Evolutionary conservation across 2,329 filamentous ascomycete genomes (phyloP).

Genomic region (Colletotrichum spaethianum): DNA sequence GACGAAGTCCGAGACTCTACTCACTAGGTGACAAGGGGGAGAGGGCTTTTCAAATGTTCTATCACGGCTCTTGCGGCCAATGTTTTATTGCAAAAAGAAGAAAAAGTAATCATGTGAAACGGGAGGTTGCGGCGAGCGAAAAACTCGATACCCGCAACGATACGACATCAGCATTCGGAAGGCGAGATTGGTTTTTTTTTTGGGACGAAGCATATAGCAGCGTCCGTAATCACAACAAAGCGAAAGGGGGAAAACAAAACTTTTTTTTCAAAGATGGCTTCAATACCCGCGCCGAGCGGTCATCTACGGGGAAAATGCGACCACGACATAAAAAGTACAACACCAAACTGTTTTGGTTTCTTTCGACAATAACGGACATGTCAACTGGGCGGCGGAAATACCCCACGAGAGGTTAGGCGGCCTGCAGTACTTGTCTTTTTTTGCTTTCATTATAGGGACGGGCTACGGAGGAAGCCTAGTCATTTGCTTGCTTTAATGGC

Average conservation of each 20-base stretch:
- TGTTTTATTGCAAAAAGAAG: conserved; percentile 14
- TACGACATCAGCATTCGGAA: conserved; percentile 42
- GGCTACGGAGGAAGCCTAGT: conserved; percentile 4
- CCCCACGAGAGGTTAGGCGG: conserved; percentile 31
- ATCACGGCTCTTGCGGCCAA: conserved; percentile 19
- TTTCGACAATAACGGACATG: conserved; percentile 27
- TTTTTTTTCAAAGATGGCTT: conserved; percentile 25
- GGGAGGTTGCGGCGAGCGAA: conserved; percentile 36
- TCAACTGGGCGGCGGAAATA: conserved; percentile 35
- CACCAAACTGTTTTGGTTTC: conserved; percentile 17
- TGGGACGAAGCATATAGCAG: conserved; percentile 34
- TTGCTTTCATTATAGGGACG: not conserved
- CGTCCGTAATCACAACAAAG: conserved; percentile 35
- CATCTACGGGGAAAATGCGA: conserved; percentile 40
- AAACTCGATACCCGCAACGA: conserved; percentile 42
- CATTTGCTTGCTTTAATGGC: conserved; percentile 23
- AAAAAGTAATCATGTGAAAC: conserved; percentile 27
- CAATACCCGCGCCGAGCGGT: conserved; percentile 35
- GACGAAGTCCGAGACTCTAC: not conserved
- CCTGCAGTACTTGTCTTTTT: conserved; percentile 37
- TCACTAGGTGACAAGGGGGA: conserved; percentile 3
- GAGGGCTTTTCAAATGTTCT: not conserved
- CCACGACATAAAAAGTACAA: conserved; percentile 38
- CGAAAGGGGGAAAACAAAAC: conserved; percentile 22
- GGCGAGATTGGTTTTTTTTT: conserved; percentile 41